phyloP scores from a whole-genome alignment of 2,329 filamentous ascomycete genomes.

The Gnomoniopsis sp. region DNA sequence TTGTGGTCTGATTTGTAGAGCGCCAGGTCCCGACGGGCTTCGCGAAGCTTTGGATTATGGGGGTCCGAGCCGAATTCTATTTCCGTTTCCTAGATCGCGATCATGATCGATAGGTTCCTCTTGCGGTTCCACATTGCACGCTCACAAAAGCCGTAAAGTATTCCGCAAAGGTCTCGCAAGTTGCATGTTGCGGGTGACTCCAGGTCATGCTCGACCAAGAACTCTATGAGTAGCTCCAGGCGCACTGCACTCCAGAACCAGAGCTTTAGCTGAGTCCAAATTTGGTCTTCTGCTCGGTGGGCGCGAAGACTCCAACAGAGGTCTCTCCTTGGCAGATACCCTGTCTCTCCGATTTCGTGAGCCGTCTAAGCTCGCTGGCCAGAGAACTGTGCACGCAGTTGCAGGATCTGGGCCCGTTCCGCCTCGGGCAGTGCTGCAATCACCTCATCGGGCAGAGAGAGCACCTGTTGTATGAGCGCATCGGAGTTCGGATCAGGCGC shows the following conservation, averaged over 20 bases:
- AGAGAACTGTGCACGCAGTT: slow-evolving; percentile 54
- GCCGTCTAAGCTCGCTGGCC: slow-evolving; percentile 1
- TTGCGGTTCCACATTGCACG: too few relatives aligned
- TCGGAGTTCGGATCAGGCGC: slow-evolving; percentile 54
- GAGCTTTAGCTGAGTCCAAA: neutral
- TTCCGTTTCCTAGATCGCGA: too few relatives aligned
- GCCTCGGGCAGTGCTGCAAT: slow-evolving; percentile 76
- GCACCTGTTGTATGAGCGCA: slow-evolving; percentile 74
- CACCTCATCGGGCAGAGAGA: slow-evolving; percentile 74
- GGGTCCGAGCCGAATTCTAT: too few relatives aligned
- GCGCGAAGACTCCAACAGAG: neutral
- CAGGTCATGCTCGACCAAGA: neutral
- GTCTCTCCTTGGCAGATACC: neutral
- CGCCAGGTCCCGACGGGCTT: too few relatives aligned
- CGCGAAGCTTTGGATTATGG: too few relatives aligned
- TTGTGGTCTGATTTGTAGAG: too few relatives aligned
- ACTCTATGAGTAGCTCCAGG: neutral
- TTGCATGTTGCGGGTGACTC: neutral
- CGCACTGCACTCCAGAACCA: neutral
- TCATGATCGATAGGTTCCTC: too few relatives aligned
- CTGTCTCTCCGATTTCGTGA: too few relatives aligned
- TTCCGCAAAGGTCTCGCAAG: neutral
- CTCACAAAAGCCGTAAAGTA: too few relatives aligned
- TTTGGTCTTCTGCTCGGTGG: neutral
- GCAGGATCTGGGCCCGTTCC: slow-evolving; percentile 75